phyloP scores from a whole-genome alignment of 768 basidiomycete species.

The Podaxis sp. region DNA sequence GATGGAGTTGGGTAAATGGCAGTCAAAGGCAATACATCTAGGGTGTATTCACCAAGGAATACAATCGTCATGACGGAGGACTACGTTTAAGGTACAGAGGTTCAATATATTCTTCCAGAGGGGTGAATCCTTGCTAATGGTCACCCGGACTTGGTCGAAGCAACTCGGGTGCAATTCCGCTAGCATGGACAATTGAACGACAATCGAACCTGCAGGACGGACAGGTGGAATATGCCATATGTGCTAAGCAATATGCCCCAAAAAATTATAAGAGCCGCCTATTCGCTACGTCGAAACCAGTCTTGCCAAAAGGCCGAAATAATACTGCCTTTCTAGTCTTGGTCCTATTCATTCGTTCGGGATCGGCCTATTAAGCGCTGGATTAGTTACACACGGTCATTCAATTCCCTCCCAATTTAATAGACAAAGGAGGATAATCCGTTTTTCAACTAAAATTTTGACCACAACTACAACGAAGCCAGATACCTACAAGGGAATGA shows the following conservation, averaged over 20 bases:
- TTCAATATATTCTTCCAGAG: neutral
- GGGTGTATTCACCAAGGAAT: neutral
- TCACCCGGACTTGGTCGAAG: neutral
- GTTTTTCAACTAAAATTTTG: neutral
- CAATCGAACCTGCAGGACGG: neutral
- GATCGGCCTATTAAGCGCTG: neutral
- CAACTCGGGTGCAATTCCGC: neutral
- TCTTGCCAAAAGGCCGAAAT: neutral
- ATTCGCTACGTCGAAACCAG: neutral
- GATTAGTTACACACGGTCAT: neutral
- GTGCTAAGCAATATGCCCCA: constrained; percentile 4
- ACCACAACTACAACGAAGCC: neutral
- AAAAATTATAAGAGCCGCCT: neutral
- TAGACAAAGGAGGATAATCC: neutral
- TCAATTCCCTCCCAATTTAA: neutral
- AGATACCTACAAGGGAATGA: too few species aligned
- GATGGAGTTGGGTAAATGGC: neutral
- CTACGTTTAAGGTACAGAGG: neutral
- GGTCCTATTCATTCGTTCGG: neutral
- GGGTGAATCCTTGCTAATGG: neutral
- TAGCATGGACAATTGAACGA: neutral
- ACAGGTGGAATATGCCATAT: neutral
- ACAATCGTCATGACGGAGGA: neutral
- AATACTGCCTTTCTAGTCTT: constrained; percentile 8
- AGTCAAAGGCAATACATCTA: neutral